Conservation (phyloP, 139 green algal genomes). For the Nannochloris sp. region DNA sequence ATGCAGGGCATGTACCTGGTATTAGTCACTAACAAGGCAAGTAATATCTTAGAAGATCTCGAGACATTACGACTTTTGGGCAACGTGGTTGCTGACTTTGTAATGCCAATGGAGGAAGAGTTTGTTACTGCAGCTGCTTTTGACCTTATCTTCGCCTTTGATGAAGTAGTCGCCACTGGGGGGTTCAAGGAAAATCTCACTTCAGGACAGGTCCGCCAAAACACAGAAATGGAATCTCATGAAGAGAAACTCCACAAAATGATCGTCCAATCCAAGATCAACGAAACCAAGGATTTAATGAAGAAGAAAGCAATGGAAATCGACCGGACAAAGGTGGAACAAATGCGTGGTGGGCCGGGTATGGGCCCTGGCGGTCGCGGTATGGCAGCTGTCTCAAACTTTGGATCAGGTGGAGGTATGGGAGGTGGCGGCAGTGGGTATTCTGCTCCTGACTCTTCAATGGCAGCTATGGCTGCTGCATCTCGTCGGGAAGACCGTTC, state of each 20-base stretch:
- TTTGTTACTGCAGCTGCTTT: conserved; percentile 72
- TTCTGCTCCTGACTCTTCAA: conserved; percentile 1
- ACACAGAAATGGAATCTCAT: conserved; percentile 96
- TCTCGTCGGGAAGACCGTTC: neutral
- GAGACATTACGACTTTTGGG: conserved; percentile 93
- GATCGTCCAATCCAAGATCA: conserved; percentile 91
- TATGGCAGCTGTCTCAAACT: conserved; percentile 22
- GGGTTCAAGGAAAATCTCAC: conserved; percentile 66
- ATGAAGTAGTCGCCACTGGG: conserved; percentile 94
- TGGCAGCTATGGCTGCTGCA: neutral
- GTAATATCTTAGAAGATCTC: conserved; percentile 99
- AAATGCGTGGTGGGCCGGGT: conserved; percentile 10
- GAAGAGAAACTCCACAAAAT: conserved; percentile 99
- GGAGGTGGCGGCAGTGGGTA: neutral
- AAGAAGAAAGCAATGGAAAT: conserved; percentile 94
- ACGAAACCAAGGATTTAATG: conserved; percentile 89
- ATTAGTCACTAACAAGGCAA: conserved; percentile 95
- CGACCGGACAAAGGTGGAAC: conserved; percentile 84
- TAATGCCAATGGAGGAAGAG: conserved; percentile 70
- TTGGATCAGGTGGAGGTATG: conserved; percentile 5
- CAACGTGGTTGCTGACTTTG: conserved; percentile 92
- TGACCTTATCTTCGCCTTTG: conserved; percentile 99
- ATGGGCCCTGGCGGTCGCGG: conserved; percentile 15
- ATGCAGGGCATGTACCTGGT: conserved; percentile 89
- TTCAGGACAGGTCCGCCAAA: conserved; percentile 76